Evolutionary conservation across 352 stramenopile species (phyloP).

Genomic region (Elongisporangium prolatum): DNA sequence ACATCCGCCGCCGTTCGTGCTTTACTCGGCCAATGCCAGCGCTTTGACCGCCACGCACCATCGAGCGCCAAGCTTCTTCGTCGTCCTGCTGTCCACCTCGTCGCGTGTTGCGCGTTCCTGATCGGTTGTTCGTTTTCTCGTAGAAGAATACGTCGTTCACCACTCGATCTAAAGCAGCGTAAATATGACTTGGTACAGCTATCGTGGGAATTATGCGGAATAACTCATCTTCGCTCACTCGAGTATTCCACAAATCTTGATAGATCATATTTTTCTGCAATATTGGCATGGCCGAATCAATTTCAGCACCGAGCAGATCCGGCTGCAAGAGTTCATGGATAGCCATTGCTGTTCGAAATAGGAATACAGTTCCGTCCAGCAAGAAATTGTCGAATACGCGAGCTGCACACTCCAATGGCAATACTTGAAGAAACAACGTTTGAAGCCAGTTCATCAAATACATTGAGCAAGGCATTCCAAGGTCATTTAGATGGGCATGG

Average conservation of each 20-base stretch:
- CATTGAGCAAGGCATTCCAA: slow-evolving; percentile 71
- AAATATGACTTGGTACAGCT: slow-evolving; percentile 61
- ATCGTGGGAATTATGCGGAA: slow-evolving; percentile 65
- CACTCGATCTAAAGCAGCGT: slow-evolving; percentile 61
- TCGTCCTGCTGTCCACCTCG: slow-evolving; percentile 13
- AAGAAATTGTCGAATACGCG: slow-evolving; percentile 84
- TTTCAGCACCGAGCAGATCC: slow-evolving; percentile 49
- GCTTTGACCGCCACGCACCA: slow-evolving; percentile 40
- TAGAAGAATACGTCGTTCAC: slow-evolving; percentile 87
- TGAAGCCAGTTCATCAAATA: slow-evolving; percentile 89
- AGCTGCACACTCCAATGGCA: slow-evolving; percentile 70
- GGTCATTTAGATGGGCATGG: slow-evolving; percentile 40
- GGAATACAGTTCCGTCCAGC: slow-evolving; percentile 77
- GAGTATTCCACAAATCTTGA: slow-evolving; percentile 51
- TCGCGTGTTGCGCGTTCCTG: not conserved
- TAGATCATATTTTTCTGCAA: slow-evolving; percentile 65
- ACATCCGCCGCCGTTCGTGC: slow-evolving; percentile 63
- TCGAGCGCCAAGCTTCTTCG: slow-evolving; percentile 8
- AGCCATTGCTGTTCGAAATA: slow-evolving; percentile 78
- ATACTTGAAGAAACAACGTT: slow-evolving; percentile 80
- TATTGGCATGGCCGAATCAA: slow-evolving; percentile 73
- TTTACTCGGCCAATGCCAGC: slow-evolving; percentile 67
- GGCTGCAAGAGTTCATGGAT: slow-evolving; percentile 67
- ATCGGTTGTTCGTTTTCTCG: slow-evolving; percentile 30
- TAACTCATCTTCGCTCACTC: slow-evolving; percentile 62